phyloP scores from a whole-genome alignment of 768 basidiomycete genomes.

The Russula griseocarnosa region DNA sequence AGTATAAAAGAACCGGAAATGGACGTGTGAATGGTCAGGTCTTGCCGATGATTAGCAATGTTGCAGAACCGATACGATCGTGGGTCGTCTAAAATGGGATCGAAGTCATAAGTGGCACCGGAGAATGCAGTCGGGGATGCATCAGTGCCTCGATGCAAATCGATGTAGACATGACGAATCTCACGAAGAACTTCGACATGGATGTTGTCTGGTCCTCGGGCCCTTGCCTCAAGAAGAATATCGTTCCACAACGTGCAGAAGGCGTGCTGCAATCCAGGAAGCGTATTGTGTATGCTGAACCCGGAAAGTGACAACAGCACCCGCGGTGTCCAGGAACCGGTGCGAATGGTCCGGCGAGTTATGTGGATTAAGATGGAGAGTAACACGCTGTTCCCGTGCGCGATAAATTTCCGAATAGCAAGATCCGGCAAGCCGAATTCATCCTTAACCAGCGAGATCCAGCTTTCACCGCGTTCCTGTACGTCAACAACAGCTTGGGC shows the following conservation, averaged over 20 bases:
- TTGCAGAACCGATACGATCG: constrained; percentile 4
- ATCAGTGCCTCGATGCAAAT: constrained; percentile 2
- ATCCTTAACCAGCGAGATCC: neutral
- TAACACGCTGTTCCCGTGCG: neutral
- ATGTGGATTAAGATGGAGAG: constrained; percentile 3
- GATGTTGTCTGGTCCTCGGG: neutral
- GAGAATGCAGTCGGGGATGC: neutral
- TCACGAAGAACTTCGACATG: neutral
- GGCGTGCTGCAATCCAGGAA: constrained; percentile 7
- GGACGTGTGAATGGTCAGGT: neutral
- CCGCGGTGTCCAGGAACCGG: neutral
- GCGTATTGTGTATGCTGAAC: neutral
- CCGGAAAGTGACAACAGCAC: neutral
- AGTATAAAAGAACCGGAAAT: neutral
- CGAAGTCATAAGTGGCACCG: neutral
- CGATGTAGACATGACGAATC: neutral
- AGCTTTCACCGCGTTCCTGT: neutral
- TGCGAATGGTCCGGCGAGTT: neutral
- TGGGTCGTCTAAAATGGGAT: neutral
- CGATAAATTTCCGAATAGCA: neutral
- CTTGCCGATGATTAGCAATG: neutral
- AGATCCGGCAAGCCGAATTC: neutral
- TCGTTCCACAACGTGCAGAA: constrained; percentile 16
- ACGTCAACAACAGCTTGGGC: neutral
- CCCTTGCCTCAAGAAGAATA: neutral